A percentile compares a stretch with the other conserved stretches of the same genome.
Evolutionary conservation across 768 basidiomycete species (phyloP).

Genomic region (Collybia nuda): DNA sequence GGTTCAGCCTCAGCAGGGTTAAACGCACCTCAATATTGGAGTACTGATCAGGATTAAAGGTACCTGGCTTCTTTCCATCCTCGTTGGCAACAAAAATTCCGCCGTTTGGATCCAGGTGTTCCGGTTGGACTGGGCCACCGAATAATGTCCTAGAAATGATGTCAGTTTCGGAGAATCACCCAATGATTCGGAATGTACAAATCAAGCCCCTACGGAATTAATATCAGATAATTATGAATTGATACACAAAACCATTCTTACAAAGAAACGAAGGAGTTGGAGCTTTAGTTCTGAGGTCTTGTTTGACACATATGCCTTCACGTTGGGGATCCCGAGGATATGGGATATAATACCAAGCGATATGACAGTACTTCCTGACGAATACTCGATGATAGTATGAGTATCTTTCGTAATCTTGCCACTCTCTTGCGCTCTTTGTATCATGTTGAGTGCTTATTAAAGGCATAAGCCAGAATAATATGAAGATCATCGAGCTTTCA

Average conservation of each 20-base stretch:
- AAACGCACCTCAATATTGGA: conserved; percentile 14
- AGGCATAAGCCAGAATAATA: neutral
- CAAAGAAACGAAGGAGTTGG: conserved; percentile 21
- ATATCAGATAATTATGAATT: neutral
- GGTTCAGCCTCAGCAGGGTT: neutral
- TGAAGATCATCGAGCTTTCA: neutral
- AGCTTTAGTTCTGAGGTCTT: conserved; percentile 20
- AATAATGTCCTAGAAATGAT: conserved; percentile 16
- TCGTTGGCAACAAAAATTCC: conserved; percentile 17
- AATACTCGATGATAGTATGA: conserved; percentile 23
- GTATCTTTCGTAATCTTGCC: conserved; percentile 17
- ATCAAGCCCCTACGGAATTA: conserved; percentile 8
- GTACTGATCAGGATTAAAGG: conserved; percentile 21
- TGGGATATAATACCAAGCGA: conserved; percentile 18
- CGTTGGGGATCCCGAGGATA: conserved; percentile 19
- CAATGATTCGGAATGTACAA: neutral
- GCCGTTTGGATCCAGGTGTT: conserved; percentile 19
- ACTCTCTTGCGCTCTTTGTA: conserved; percentile 18
- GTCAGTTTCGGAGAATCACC: neutral
- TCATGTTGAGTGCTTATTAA: conserved; percentile 22
- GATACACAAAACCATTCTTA: conserved; percentile 3
- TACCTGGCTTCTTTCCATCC: conserved; percentile 12
- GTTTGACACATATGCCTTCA: conserved; percentile 22
- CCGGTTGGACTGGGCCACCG: conserved; percentile 19
- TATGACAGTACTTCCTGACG: conserved; percentile 22